Base-by-base conservation (phyloP, 108 stramenopile genomes). In the Nannochloropsis gaditana region DNA sequence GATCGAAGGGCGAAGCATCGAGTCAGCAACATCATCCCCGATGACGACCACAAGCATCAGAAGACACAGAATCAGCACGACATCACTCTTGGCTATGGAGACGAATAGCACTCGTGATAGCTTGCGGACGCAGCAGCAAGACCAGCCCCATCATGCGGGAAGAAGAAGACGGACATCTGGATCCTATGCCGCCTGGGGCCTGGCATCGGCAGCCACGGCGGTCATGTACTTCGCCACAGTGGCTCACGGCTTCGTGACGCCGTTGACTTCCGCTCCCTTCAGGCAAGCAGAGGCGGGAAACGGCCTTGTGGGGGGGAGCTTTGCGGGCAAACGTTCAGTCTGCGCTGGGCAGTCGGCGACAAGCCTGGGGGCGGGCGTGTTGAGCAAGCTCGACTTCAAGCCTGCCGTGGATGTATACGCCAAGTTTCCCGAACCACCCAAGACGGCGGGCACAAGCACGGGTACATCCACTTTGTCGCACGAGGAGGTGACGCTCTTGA, bases 381-480 rank as follows among this genome's bases (percentile, higher is more conserved):
- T 73, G 59, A 73, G 59, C 59, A 73, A 73, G 59, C n/a, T 73
- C 2, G 59, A 73, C 59, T 73, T 73, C 59, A 73, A 73, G 59
- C 59, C 59, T n/a, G 59, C 59, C 59, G 59, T 73, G 15, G 59
- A 73, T n/a, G 15, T 73, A n/a, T 73, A 73, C 59, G 59, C 59
- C 59, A 73, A 73, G n/a, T 73, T 73, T 8, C 59, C 59, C 59
- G 59, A 73, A 2, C 6, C 59, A n/a, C 59, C 59, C 59, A 73
- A 3, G 19, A 73, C 4, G 4, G 31, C 31, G 31, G 31, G 31
- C 31, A 73, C 4, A 3, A n/a, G 19, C 6, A n/a, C 59, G 3
- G 59, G 19, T 73, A 8, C 59, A n/a, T 15, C 59, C 5, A n/a
- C 19, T 2, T 4, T 73, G 59, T 2, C 59, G 15, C 15, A 73